Evolutionary conservation across 2,329 filamentous ascomycete species (phyloP), one percentile per base, ranked within the genome.

Genomic region (Sporothrix schenckii): DNA sequence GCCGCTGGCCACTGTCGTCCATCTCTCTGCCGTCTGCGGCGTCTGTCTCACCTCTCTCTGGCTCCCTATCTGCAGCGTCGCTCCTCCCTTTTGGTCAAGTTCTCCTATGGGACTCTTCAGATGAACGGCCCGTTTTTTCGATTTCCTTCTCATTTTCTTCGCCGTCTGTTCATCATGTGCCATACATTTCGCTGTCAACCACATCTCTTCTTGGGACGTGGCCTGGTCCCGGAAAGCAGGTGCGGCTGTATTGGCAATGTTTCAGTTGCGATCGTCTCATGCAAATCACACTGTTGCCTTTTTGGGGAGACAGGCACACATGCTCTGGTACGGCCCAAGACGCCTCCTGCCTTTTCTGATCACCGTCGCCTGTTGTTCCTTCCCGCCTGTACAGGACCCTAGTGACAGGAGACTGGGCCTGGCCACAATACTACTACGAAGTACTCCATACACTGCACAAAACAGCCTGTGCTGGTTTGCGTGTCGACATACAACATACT

Each of bases 181-280:
- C 27, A 27, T 30, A 30, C 3, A 2, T 30, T 30, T 30, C 27
- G 27, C 9, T 63, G 14, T 16, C 39, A 9, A 16, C 39, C 14
- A n/a, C 10, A 39, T 63, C 13, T n/a, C 13, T n/a, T 60, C 21
- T 65, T n/a, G 9, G 9, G 21, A 39, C 50, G 30, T 13, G 16
- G 50, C 41, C 19, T 5, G 50, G 66, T 66, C 52, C 69, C 65
- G 39, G 58, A 50, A 56, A 68, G 65, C 54, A 69, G 70, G 60
- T 49, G 56, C 58, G 70, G 63, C 68, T 69, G 67, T 68, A 66
- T 69, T 61, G 70, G 47, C 19, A 21, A 39, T 69, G 70, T 72
- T 72, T 72, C 70, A 72, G 70, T 27, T 53, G 56, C 7, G 27
- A 69, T 69, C 67, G 52, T 34, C 60, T 71, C 52, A 71, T 72